Evolutionary conservation across 129 eudicot genomes (phyloP), one percentile per base, ranked within the genome.

Genomic region (sunflower (Helianthus annuus)): DNA sequence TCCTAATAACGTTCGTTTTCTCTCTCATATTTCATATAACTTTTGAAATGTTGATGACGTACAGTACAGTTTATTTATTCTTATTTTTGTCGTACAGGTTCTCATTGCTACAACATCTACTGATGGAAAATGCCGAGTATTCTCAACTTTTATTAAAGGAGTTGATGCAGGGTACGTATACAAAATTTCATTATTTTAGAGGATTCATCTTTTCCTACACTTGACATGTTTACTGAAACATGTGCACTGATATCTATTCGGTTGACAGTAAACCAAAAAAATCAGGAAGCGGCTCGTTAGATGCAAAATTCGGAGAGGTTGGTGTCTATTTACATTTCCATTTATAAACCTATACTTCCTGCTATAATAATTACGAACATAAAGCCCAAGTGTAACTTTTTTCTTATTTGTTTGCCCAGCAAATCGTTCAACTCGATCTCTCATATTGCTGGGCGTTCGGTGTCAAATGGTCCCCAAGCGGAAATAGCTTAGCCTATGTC

Each of bases 371-470:
- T 46, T 40, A 66, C n/a, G 15, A 24, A 13, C 45, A 34, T 56
- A 32, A 38, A 32, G 16, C 9, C 16, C 65, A 59, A 5, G 44
- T 10, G 0, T 62, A 52, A 63, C 13, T 11, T 34, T 69, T 64
- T 64, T 13, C 49, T 36, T 34, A 22, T 64, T 44, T 74, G 70
- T 72, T 68, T 71, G 81, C 63, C 61, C 98, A 94, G 97, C 98
- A 90, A 94, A 94, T 94, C 38, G 78, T 90, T 85, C 97, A 90
- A 86, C 96, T 94, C 69, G 98, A 94, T 88, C 96, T 94, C 80
- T 94, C 97, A 71, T 74, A 76, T 76, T 86, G 91, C 68, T 94
- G 98, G 98, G 87, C 97, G 27, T 94, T 94, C 75, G 98, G 96
- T 74, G 96, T 94, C 66, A 90, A 83, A 78, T 94, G 98, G 98